Evolutionary conservation across 2,329 filamentous ascomycete genomes (phyloP).

Genomic region (Fusarium verticillioides): DNA sequence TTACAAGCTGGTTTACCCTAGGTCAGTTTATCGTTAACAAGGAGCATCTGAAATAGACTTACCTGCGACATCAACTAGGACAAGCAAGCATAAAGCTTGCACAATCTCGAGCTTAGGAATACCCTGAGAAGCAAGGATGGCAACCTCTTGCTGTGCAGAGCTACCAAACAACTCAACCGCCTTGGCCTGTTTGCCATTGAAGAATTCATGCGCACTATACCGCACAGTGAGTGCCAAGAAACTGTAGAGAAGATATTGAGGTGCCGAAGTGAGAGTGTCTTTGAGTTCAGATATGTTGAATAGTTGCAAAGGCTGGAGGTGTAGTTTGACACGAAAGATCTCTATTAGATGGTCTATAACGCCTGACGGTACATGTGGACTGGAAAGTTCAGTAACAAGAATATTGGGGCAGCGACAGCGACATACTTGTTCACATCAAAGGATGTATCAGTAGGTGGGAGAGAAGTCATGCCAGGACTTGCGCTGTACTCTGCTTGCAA

Average conservation of each 20-base stretch:
- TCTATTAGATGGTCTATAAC: background rate
- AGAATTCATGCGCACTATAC: background rate
- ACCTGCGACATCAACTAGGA: slow-evolving; percentile 1
- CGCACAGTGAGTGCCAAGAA: slow-evolving; percentile 6
- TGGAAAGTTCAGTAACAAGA: background rate
- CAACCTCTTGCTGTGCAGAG: background rate
- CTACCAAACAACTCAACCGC: background rate
- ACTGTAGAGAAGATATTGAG: background rate
- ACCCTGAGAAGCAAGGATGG: background rate
- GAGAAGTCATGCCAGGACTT: background rate
- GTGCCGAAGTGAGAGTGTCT: background rate
- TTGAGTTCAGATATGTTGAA: background rate
- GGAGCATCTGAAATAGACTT: too few relatives aligned
- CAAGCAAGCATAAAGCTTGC: slow-evolving; percentile 5
- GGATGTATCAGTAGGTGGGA: accelerated
- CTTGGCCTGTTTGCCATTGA: background rate
- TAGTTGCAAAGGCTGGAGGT: slow-evolving; percentile 10
- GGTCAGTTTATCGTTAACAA: background rate
- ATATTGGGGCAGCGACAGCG: accelerated
- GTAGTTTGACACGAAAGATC: slow-evolving; percentile 1
- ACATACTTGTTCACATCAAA: background rate
- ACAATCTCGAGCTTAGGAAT: background rate
- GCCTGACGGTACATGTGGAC: background rate
- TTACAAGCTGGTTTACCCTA: background rate
- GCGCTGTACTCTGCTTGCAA: background rate